These are phyloP conservation scores for Lanmaoa rubissima DNA, from an alignment of 768 basidiomycete species.

Conservation along the genomic window DNA sequence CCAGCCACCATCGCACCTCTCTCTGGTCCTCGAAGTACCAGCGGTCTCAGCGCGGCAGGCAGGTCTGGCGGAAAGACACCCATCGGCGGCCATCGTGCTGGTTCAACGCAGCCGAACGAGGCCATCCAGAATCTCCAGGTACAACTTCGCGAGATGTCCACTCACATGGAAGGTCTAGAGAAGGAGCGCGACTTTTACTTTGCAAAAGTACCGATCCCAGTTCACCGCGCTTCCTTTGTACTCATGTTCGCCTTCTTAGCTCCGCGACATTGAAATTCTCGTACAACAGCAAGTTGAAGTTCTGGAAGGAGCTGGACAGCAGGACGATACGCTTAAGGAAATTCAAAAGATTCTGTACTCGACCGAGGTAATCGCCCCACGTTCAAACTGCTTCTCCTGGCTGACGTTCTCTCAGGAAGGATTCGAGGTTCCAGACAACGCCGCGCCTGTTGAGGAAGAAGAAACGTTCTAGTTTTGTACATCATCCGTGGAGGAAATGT, in stretches of 20 bases:
- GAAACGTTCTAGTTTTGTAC: slow-evolving; percentile 61
- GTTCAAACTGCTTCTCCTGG: neutral
- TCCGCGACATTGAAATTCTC: slow-evolving; percentile 94
- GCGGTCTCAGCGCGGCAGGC: slow-evolving; percentile 36
- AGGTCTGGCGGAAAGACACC: slow-evolving; percentile 74
- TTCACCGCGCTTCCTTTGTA: slow-evolving; percentile 3
- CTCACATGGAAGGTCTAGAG: slow-evolving; percentile 86
- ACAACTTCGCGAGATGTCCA: slow-evolving; percentile 79
- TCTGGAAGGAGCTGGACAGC: slow-evolving; percentile 53
- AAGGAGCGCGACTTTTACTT: slow-evolving; percentile 99
- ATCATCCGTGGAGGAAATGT: slow-evolving; percentile 7
- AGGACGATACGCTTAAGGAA: slow-evolving; percentile 61
- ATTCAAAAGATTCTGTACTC: slow-evolving; percentile 94
- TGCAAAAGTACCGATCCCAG: slow-evolving; percentile 66
- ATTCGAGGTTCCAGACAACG: slow-evolving; percentile 82
- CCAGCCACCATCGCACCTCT: slow-evolving; percentile 80
- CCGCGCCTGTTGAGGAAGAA: slow-evolving; percentile 64
- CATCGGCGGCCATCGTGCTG: slow-evolving; percentile 62
- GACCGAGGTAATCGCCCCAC: slow-evolving; percentile 70
- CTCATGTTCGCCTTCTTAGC: slow-evolving; percentile 42
- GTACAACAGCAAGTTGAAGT: slow-evolving; percentile 77
- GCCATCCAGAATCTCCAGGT: slow-evolving; percentile 63
- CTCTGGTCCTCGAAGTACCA: slow-evolving; percentile 37
- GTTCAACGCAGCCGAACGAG: slow-evolving; percentile 65
- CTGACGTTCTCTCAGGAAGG: slow-evolving; percentile 62